Percentiles rank a stretch among this genome's conserved stretches.
phyloP scores from a whole-genome alignment of 78 protist species.

The Bodo saltans region DNA sequence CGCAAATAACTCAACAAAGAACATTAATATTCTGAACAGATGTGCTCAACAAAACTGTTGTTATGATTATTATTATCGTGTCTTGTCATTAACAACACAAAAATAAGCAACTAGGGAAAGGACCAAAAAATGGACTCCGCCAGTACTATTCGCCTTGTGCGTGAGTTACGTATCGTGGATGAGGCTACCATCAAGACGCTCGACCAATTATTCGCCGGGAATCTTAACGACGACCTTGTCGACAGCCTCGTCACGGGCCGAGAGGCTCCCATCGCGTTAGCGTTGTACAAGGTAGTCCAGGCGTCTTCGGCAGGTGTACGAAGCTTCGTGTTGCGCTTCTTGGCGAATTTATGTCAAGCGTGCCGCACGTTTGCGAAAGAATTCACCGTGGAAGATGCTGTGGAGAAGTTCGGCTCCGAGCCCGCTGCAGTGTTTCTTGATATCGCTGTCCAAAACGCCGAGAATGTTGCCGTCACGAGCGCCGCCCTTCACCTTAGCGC shows the following conservation, averaged over 20 bases:
- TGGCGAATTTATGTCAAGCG: background rate
- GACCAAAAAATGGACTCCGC: background rate
- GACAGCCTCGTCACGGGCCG: background rate
- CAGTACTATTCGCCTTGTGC: background rate
- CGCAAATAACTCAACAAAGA: constrained; percentile 1
- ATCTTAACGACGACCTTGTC: background rate
- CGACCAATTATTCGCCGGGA: background rate
- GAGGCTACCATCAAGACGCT: background rate
- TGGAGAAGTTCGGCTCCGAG: background rate
- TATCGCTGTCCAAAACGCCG: background rate
- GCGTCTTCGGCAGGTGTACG: background rate
- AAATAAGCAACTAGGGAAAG: background rate
- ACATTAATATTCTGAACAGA: constrained; percentile 37
- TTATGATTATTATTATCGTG: constrained; percentile 8
- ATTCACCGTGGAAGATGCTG: background rate
- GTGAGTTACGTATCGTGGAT: background rate
- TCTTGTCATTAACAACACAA: constrained; percentile 14
- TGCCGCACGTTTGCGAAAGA: background rate
- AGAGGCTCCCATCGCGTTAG: background rate
- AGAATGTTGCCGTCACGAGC: background rate
- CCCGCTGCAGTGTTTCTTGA: background rate
- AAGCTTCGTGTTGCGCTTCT: background rate
- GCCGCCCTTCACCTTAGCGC: background rate
- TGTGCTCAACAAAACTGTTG: constrained; percentile 12
- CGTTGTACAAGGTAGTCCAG: background rate